phyloP scores from a whole-genome alignment of 2,329 filamentous ascomycete genomes.

The Fusarium dimerum region DNA sequence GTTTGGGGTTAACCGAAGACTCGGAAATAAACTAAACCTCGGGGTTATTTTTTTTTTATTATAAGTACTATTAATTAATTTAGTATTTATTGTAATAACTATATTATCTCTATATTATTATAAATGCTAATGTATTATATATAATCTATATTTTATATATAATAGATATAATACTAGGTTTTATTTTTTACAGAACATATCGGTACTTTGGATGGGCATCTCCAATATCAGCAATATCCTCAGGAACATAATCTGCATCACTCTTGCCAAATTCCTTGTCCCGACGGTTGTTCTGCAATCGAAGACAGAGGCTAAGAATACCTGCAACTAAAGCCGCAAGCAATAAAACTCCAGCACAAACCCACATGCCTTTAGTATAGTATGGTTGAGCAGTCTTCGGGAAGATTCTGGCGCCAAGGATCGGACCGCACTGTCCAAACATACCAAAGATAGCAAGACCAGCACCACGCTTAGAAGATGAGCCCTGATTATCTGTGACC shows the following conservation, averaged over 20 bases:
- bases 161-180: no score
- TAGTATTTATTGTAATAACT: no score
- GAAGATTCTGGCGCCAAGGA: conserved; percentile 13
- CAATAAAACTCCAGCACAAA: neutral
- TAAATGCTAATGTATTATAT: no score
- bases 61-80: no score
- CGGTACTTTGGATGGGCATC: conserved; percentile 13
- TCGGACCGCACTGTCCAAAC: conserved; percentile 17
- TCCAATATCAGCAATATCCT: conserved; percentile 7
- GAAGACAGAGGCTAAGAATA: conserved; percentile 10
- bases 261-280: conserved; percentile 15
- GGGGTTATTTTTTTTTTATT: no score
- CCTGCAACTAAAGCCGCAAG: neutral
- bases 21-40: no score
- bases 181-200: conserved; percentile 3
- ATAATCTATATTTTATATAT: no score
- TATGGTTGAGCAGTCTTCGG: conserved; percentile 10
- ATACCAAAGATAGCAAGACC: conserved; percentile 50
- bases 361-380: conserved; percentile 2
- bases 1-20: no score
- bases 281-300: conserved; percentile 10
- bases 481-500: conserved; percentile 70
- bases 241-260: conserved; percentile 8
- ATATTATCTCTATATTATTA: no score
- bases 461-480: conserved; percentile 63